phyloP scores from a whole-genome alignment of 805 yeast genomes.

The Metschnikowia orientalis region DNA sequence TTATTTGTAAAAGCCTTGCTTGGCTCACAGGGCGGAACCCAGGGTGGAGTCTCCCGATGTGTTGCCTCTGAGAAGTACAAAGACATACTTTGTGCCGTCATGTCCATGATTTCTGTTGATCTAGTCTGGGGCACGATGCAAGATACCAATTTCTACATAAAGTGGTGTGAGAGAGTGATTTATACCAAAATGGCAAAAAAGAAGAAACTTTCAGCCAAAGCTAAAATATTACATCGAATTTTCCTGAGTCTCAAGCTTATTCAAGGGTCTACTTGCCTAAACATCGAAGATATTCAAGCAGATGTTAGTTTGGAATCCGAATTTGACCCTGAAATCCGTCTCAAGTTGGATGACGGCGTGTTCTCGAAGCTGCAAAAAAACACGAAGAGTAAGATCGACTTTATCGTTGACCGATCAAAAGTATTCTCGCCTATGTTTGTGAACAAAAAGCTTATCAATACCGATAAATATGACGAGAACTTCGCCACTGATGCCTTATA shows the following conservation, averaged over 20 bases:
- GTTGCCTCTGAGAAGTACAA: constrained; percentile 63
- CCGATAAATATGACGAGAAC: constrained; percentile 50
- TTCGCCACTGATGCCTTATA: constrained; percentile 76
- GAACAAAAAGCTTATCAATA: constrained; percentile 39
- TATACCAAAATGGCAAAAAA: constrained; percentile 62
- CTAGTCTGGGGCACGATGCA: constrained; percentile 90
- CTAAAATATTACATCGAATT: constrained; percentile 70
- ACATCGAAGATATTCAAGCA: constrained; percentile 30
- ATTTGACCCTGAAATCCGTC: constrained; percentile 29
- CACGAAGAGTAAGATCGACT: constrained; percentile 17
- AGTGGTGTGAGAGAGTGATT: constrained; percentile 72
- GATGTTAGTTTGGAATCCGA: constrained; percentile 28
- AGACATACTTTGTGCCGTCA: constrained; percentile 75
- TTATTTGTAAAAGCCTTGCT: constrained; percentile 57
- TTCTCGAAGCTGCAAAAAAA: constrained; percentile 8
- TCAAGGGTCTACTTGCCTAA: constrained; percentile 67
- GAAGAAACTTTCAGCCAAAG: constrained; percentile 66
- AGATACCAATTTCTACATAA: constrained; percentile 71
- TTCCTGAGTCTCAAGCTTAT: constrained; percentile 69
- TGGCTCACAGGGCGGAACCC: constrained; percentile 28
- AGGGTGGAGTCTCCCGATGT: constrained; percentile 45
- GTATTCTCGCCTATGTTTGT: constrained; percentile 37
- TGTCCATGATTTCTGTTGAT: constrained; percentile 85
- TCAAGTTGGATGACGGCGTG: constrained; percentile 13
- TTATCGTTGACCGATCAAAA: constrained; percentile 18